These are phyloP conservation scores for Drosera capensis DNA, from an alignment of 148 eudicot species.

Conservation along the genomic window DNA sequence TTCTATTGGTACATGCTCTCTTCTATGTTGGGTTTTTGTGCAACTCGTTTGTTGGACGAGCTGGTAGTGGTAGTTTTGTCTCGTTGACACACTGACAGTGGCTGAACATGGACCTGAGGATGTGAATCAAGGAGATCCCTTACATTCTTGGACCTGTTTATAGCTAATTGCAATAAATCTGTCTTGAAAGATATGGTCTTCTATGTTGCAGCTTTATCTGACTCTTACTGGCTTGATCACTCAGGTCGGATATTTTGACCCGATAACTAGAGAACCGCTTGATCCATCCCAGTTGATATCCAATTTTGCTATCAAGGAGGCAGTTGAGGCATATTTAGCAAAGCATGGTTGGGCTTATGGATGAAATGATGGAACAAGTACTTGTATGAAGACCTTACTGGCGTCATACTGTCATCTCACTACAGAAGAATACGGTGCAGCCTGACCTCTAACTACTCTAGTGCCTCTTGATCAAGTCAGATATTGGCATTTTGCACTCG, in stretches of 20 bases:
- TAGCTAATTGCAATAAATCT: neutral
- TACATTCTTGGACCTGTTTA: neutral
- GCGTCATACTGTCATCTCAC: neutral
- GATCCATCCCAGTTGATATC: conserved; percentile 38
- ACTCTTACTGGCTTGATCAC: neutral
- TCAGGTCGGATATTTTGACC: conserved; percentile 82
- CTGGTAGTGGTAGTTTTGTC: too few species aligned
- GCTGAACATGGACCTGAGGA: too few species aligned
- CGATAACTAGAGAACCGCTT: conserved; percentile 57
- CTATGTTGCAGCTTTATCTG: neutral
- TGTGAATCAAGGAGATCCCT: too few species aligned
- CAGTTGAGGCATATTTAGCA: conserved; percentile 51
- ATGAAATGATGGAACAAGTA: neutral
- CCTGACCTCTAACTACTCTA: neutral
- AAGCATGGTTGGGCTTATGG: conserved; percentile 87
- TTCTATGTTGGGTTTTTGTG: too few species aligned
- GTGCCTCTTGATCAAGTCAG: too few species aligned
- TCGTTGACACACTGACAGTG: too few species aligned
- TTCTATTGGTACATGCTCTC: too few species aligned
- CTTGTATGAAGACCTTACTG: too few species aligned
- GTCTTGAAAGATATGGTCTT: neutral
- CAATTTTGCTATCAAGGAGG: conserved; percentile 81
- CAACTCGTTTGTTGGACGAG: too few species aligned
- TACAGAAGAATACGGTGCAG: neutral
- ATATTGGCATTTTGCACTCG: too few species aligned